A percentile compares a stretch with the other conserved stretches of the same genome.
Evolutionary conservation across 1,139 yeast genomes (phyloP).

Genomic region (Saccharomyces pastorianus): DNA sequence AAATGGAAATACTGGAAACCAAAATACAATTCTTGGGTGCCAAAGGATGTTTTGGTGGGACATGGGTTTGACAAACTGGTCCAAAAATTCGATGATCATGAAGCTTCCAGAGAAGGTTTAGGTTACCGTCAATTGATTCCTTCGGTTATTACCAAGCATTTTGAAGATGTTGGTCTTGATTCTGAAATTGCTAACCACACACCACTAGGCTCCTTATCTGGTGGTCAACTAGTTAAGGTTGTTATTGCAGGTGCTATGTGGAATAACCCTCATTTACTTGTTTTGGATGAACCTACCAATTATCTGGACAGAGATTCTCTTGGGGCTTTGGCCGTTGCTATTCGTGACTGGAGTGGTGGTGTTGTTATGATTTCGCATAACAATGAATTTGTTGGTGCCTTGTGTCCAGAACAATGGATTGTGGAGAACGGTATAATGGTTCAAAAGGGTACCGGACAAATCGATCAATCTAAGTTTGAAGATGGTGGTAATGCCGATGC

Average conservation of each 20-base stretch:
- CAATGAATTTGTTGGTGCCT: conserved; percentile 92
- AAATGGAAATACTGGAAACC: conserved; percentile 94
- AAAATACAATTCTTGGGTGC: conserved; percentile 87
- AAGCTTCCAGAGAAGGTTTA: conserved; percentile 96
- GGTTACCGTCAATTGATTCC: conserved; percentile 93
- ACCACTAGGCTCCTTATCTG: conserved; percentile 91
- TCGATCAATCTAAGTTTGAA: conserved; percentile 73
- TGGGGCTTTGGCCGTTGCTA: conserved; percentile 95
- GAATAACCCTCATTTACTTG: conserved; percentile 98
- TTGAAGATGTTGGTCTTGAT: conserved; percentile 93
- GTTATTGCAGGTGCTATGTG: conserved; percentile 99
- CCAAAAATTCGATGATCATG: conserved; percentile 95
- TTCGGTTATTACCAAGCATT: conserved; percentile 87
- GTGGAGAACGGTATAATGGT: conserved; percentile 88
- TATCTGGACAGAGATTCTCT: conserved; percentile 95
- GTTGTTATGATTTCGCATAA: conserved; percentile 98
- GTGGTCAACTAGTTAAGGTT: conserved; percentile 96
- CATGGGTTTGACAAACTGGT: conserved; percentile 82
- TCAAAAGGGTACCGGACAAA: conserved; percentile 69
- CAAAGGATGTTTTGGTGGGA: conserved; percentile 69
- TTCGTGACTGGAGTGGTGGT: conserved; percentile 97
- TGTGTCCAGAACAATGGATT: conserved; percentile 98
- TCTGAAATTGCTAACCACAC: conserved; percentile 98
- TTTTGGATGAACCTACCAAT: conserved; percentile 96
- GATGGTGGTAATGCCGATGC: conserved; percentile 54